These are phyloP conservation scores for Phytophthora tentaculata DNA, from an alignment of 352 stramenopile genomes.

Conservation along the genomic window DNA sequence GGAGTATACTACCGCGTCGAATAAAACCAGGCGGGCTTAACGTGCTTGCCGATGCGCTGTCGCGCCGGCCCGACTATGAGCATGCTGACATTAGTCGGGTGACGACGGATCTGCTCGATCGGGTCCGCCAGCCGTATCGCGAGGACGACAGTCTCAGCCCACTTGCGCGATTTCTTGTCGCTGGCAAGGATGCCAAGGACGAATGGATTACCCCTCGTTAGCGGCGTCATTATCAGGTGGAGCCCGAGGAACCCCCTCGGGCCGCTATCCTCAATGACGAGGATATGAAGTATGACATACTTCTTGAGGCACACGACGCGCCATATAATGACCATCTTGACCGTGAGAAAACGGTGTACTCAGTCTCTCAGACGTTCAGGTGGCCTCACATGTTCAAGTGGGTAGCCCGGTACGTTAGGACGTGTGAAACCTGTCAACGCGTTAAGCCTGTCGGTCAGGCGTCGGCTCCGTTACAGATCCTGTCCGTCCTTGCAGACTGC, in stretches of 20 bases:
- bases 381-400: no score
- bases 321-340: no score
- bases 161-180: not conserved
- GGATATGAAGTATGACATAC: no score
- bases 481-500: not conserved
- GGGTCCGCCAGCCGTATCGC: not conserved
- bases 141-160: not conserved
- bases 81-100: not conserved
- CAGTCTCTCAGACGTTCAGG: not conserved
- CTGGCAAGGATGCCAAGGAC: not conserved
- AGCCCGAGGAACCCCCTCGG: no score
- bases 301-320: no score
- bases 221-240: no score
- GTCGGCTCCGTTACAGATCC: not conserved
- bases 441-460: not conserved
- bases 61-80: not conserved
- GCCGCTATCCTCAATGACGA: not conserved
- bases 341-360: no score
- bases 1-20: not conserved
- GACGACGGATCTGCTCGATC: not conserved
- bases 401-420: no score
- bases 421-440: no score
- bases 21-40: not conserved
- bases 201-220: not conserved
- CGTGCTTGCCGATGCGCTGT: not conserved